Evolutionary conservation across 2,329 filamentous ascomycete genomes (phyloP), one percentile per base, ranked within the genome.

Genomic region (Penicillium freii): DNA sequence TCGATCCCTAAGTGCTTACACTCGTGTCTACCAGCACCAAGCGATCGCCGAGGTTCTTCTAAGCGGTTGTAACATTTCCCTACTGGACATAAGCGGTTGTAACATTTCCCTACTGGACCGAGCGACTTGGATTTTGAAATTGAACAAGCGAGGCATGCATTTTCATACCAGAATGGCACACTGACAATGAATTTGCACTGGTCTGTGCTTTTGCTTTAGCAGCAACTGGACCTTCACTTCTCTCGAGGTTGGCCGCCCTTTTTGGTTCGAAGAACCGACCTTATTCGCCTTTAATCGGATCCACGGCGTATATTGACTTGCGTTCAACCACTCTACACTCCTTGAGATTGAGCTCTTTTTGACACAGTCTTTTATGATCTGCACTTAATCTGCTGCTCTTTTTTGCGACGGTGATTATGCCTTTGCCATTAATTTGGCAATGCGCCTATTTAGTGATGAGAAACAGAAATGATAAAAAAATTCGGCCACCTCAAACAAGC

Each of bases 41-140:
- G 72, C 77, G 78, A 67, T 81, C 80, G 66, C 80, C 80, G 67
- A 80, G 77, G 67, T 76, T 80, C 66, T 82, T 83, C 76, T 84
- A 77, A 79, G 60, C 61, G 66, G 66, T 66, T 66, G 44, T 45
- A 48, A 49, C 48, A 53, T 59, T 56, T 51, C 42, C 42, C 31
- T 45, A 34, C 46, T 51, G 60, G 68, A 71, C 69, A n/a, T 84
- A 77, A 79, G 60, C 61, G 66, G 66, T 66, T 66, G 44, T 45
- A 48, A 49, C 48, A 53, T 59, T 56, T 51, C 42, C 42, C 31
- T 45, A 34, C 46, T 51, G 60, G 68, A 71, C 69, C 63, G 64
- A 68, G 62, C 69, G 64, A 68, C 72, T 73, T 72, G 63, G 19
- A 49, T 25, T 63, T 66, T 68, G 62, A 69, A 56, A 44, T 54